A percentile compares a stretch with the other conserved stretches of the same genome.
These are phyloP conservation scores for Rhododendron williamsianum DNA, from an alignment of 148 eudicot genomes.

Conservation along the genomic window DNA sequence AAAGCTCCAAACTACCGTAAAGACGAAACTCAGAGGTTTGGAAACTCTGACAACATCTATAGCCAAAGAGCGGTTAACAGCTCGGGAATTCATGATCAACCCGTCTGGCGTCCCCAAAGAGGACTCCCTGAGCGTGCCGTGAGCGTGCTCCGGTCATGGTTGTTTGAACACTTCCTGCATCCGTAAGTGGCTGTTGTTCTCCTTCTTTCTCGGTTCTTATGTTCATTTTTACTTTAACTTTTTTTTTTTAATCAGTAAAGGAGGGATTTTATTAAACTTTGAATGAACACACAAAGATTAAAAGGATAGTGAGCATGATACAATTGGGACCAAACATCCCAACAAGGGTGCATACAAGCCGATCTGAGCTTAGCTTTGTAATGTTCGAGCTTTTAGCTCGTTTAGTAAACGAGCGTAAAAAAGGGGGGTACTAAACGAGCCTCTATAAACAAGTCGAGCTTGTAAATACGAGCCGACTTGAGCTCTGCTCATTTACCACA, in stretches of 20 bases:
- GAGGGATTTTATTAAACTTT: not conserved
- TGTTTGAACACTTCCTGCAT: conserved; percentile 86
- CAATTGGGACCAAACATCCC: not conserved
- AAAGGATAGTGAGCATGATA: not conserved
- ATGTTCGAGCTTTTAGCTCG: not conserved
- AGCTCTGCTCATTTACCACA: not conserved
- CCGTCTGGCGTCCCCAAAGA: conserved; percentile 88
- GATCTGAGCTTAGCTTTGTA: not conserved
- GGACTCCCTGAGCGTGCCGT: conserved; percentile 94
- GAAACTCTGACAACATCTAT: conserved; percentile 23
- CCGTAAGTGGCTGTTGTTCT: conserved; percentile 49
- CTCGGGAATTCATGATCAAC: conserved; percentile 31
- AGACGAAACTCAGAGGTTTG: conserved; percentile 25
- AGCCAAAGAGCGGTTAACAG: conserved; percentile 35
- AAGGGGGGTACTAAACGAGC: not conserved
- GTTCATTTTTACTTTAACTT: not conserved
- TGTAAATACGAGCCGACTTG: not conserved
- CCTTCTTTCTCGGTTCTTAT: not conserved
- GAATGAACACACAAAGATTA: too few relatives aligned
- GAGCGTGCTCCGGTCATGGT: conserved; percentile 69
- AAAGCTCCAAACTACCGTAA: conserved; percentile 31
- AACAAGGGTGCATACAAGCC: not conserved
- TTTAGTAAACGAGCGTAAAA: not conserved
- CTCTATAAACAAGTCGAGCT: not conserved
- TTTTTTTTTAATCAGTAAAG: too few relatives aligned